These are phyloP conservation scores for Elongisporangium senticosum DNA, from an alignment of 352 stramenopile genomes.

Conservation along the genomic window DNA sequence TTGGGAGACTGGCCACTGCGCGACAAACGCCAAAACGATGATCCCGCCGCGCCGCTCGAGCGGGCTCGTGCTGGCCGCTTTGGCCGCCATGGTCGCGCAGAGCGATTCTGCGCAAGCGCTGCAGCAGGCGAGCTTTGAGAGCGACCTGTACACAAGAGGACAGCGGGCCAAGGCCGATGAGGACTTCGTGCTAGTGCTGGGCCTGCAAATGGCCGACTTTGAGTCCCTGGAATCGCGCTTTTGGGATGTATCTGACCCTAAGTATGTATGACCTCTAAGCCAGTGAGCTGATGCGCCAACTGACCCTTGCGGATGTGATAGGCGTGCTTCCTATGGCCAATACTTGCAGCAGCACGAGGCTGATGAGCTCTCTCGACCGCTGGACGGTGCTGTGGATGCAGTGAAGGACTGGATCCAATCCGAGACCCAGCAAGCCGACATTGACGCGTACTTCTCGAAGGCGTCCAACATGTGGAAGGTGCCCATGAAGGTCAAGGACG, in stretches of 20 bases:
- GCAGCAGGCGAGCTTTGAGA: conserved; percentile 17
- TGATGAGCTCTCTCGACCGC: conserved; percentile 35
- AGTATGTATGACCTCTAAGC: conserved; percentile 15
- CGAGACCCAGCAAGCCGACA: not conserved
- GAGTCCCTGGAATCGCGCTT: conserved; percentile 38
- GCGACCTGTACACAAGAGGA: conserved; percentile 21
- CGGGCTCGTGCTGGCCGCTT: not conserved
- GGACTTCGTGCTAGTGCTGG: conserved; percentile 47
- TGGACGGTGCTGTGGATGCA: conserved; percentile 34
- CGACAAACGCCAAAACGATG: not conserved
- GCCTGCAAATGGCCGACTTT: conserved; percentile 47
- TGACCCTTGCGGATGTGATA: conserved; percentile 8
- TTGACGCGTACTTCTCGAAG: conserved; percentile 21
- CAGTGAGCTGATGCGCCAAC: not conserved
- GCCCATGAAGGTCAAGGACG: conserved; percentile 29
- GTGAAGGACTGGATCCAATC: conserved; percentile 43
- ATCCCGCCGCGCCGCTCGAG: not conserved
- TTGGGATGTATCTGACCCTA: conserved; percentile 48
- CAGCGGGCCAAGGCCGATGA: conserved; percentile 27
- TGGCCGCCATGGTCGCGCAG: not conserved
- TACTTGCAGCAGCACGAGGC: conserved; percentile 39
- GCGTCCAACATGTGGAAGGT: conserved; percentile 36
- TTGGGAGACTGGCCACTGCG: not conserved
- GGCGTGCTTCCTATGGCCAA: conserved; percentile 41
- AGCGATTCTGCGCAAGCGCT: not conserved